These are phyloP conservation scores for Jatropha multifida DNA, from an alignment of 441 rosid genomes.

Conservation along the genomic window DNA sequence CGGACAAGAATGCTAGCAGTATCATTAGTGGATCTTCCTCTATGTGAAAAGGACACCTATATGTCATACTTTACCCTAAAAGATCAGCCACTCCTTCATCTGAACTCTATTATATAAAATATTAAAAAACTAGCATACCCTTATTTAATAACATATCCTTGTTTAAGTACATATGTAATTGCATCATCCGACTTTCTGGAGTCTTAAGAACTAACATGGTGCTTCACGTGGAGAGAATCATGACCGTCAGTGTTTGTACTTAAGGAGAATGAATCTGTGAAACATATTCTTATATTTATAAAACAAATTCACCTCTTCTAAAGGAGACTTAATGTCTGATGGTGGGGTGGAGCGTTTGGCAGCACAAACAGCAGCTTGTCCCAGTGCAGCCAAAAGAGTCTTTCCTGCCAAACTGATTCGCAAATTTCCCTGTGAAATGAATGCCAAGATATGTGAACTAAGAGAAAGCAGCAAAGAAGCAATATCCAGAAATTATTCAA, in stretches of 20 bases:
- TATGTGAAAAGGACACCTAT: background rate
- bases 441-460: constrained; percentile 14
- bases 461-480: constrained; percentile 11
- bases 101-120: background rate
- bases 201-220: background rate
- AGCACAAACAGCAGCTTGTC: constrained; percentile 78
- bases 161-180: background rate
- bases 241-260: background rate
- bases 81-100: constrained; percentile 9
- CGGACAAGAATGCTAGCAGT: background rate
- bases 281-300: background rate
- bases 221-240: background rate
- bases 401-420: constrained; percentile 75
- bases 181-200: background rate
- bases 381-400: constrained; percentile 92
- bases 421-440: constrained; percentile 60
- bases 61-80: background rate
- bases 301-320: constrained; percentile 72
- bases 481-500: constrained; percentile 16
- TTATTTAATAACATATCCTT: background rate
- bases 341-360: constrained; percentile 73
- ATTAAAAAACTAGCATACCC: too few species aligned
- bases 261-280: background rate
- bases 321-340: constrained; percentile 57
- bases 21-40: background rate